Evolutionary conservation across 2,329 filamentous ascomycete genomes (phyloP), one percentile per base, ranked within the genome.

Genomic region (Sporothrix humicola): DNA sequence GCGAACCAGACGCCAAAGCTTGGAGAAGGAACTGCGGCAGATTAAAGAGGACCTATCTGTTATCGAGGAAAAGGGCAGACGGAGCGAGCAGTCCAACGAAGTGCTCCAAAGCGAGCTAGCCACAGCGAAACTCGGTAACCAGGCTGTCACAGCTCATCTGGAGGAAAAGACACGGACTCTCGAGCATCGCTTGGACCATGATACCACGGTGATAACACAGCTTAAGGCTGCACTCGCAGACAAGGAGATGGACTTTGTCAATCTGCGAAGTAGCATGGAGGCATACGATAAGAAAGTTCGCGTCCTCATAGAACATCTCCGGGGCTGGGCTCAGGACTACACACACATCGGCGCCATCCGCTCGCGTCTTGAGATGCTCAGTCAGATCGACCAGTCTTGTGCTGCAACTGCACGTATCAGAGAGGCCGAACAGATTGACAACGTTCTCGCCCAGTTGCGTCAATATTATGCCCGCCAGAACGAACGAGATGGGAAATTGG

Each of bases 1-100:
- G 42, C 73, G 74, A 0, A 1, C 42, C 2, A 77, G 74, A 52
- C 54, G 75, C 3, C 74, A 75, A 50, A 50, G 48, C 12, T 13
- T 75, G 8, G 76, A 77, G 31, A 74, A 59, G 10, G 72, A 76
- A 52, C 54, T 77, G 13, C 48, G 73, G 1, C 66, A 75, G n/a
- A 37, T 59, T 37, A 74, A 69, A 12, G 70, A 76, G 20, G 66
- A 70, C 10, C 12, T 70, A 1, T 69, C 63, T 0, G 73, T 75
- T 1, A 2, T 66, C 1, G 74, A 77, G 50, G 74, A 77, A 12
- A 75, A 37, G 42, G 17, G 54, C 15, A 73, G 58, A 7, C 56
- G 74, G 10, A 31, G 26, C 1, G 26, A 37, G 2, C 52, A 70
- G 13, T 44, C 48, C 0, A 37, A 73, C 8, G 71, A 76, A 0